Percentiles rank a stretch among this genome's conserved stretches.
These are phyloP conservation scores for Massospora cicadina DNA, from an alignment of 371 early-diverging fungal genomes.

Conservation along the genomic window DNA sequence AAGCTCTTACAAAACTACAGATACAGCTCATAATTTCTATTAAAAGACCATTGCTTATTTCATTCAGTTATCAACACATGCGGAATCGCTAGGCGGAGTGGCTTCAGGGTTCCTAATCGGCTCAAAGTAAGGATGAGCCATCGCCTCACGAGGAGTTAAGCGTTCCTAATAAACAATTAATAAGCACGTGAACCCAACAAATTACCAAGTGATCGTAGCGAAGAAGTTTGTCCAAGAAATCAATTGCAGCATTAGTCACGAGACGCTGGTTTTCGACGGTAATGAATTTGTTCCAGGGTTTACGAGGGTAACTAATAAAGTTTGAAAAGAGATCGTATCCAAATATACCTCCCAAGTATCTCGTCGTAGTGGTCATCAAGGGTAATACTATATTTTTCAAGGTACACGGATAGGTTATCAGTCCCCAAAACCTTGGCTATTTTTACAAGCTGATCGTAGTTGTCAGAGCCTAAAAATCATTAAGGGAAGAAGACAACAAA, in stretches of 20 bases:
- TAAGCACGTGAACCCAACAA: not conserved
- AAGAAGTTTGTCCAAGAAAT: constrained; percentile 84
- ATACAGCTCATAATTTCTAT: not conserved
- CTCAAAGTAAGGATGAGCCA: constrained; percentile 88
- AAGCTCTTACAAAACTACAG: too few species aligned
- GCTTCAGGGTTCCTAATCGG: constrained; percentile 8
- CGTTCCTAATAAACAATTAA: constrained; percentile 38
- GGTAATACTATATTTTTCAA: constrained; percentile 88
- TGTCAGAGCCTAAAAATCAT: constrained; percentile 31
- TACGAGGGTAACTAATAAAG: constrained; percentile 61
- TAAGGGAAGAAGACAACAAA: constrained; percentile 12
- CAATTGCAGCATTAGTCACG: constrained; percentile 77
- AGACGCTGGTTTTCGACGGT: constrained; percentile 76
- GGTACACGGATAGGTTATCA: constrained; percentile 72
- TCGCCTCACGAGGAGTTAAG: constrained; percentile 87
- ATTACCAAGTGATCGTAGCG: constrained; percentile 87
- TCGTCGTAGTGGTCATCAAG: constrained; percentile 74
- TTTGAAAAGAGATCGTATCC: not conserved
- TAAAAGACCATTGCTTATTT: not conserved
- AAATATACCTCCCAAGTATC: constrained; percentile 38
- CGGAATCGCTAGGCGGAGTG: not conserved
- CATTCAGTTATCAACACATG: not conserved
- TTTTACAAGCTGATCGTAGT: constrained; percentile 95
- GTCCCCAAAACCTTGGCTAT: constrained; percentile 95
- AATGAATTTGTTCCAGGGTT: constrained; percentile 86